phyloP scores from a whole-genome alignment of 148 eudicot genomes.

The Chenopodium berlandieri region DNA sequence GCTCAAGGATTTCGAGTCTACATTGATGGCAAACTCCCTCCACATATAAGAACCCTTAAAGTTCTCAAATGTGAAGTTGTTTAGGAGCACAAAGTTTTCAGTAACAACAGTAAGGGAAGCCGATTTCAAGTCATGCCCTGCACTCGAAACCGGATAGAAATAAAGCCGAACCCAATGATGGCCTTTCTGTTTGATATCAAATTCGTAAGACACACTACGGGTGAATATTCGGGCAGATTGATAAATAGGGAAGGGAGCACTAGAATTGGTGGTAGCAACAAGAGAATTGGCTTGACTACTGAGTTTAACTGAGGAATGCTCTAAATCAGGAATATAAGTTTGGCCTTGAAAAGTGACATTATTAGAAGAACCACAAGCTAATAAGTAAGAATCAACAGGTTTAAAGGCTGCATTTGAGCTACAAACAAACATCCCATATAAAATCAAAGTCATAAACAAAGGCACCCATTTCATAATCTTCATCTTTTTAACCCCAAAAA shows the following conservation, averaged over 20 bases:
- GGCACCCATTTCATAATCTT: conserved; percentile 33
- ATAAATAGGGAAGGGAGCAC: conserved; percentile 59
- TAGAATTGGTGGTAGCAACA: conserved; percentile 53
- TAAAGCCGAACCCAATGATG: conserved; percentile 94
- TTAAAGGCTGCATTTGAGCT: conserved; percentile 46
- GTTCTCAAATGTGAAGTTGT: conserved; percentile 65
- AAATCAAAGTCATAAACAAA: conserved; percentile 35
- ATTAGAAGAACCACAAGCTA: conserved; percentile 83
- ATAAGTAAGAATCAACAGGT: conserved; percentile 71
- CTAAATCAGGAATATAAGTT: conserved; percentile 67
- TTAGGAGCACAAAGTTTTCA: conserved; percentile 82
- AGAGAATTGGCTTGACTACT: conserved; percentile 42
- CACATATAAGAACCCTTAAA: conserved; percentile 63
- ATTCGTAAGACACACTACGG: conserved; percentile 48
- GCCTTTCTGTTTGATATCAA: conserved; percentile 63
- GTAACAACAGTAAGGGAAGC: conserved; percentile 72
- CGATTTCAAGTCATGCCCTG: conserved; percentile 50
- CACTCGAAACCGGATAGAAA: conserved; percentile 59
- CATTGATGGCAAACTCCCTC: conserved; percentile 81
- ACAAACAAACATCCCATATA: conserved; percentile 36
- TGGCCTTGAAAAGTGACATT: conserved; percentile 76
- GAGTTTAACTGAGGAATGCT: conserved; percentile 54
- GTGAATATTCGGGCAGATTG: conserved; percentile 70
- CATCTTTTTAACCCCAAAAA: conserved; percentile 31
- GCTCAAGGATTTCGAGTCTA: conserved; percentile 54